Percentiles rank a stretch among this genome's conserved stretches.
Evolutionary conservation across 176 grass and related monocot genomes (phyloP).

Genomic region (Phragmites australis): DNA sequence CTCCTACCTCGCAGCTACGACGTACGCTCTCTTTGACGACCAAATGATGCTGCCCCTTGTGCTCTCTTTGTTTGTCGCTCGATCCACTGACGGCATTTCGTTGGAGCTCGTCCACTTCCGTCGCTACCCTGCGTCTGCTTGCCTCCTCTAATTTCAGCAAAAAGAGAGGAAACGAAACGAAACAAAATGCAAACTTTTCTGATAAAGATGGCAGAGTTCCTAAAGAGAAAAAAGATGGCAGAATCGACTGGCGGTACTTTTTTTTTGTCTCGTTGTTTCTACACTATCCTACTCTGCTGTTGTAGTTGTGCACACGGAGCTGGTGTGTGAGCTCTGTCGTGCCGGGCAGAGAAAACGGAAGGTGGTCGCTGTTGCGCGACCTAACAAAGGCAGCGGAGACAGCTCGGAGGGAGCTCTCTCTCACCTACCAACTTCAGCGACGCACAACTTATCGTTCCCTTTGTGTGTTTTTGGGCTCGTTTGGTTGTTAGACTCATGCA

Average conservation of each 20-base stretch:
- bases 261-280: no score
- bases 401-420: conserved; percentile 14
- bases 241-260: no score
- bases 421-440: conserved; percentile 3
- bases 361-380: conserved; percentile 8
- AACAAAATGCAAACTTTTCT: background rate
- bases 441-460: background rate
- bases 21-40: conserved; percentile 7
- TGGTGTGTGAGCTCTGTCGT: background rate
- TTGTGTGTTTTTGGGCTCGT: no score
- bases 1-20: no score
- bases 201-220: background rate
- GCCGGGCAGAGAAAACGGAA: background rate
- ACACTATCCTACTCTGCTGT: no score
- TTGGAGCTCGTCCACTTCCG: background rate
- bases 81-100: background rate
- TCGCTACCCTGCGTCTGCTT: background rate
- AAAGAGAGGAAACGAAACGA: background rate
- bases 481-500: no score
- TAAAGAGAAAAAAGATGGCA: no score
- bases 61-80: background rate
- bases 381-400: background rate
- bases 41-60: conserved; percentile 10
- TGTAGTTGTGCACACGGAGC: no score
- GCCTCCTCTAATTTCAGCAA: background rate